Conservation (phyloP, 2,329 filamentous ascomycete genomes). For the Claviceps purpurea region DNA sequence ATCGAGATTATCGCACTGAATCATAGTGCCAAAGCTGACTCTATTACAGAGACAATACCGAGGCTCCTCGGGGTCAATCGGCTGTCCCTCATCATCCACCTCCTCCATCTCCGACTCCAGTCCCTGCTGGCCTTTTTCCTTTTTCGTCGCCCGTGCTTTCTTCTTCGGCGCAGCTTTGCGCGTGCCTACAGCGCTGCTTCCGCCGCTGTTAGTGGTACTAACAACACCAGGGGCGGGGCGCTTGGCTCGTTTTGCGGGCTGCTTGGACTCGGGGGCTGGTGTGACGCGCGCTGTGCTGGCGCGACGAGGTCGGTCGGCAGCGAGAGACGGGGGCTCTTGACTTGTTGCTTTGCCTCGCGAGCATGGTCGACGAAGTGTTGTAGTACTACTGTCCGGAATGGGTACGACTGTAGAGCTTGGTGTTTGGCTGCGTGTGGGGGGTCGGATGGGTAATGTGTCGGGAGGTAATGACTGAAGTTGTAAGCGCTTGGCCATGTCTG, state of each 20-base stretch:
- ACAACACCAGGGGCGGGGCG: constrained; percentile 61
- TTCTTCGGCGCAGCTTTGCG: constrained; percentile 56
- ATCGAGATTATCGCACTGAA: constrained; percentile 66
- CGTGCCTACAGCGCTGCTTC: constrained; percentile 56
- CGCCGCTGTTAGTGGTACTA: constrained; percentile 46
- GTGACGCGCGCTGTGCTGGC: constrained; percentile 45
- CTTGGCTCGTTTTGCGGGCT: constrained; percentile 45
- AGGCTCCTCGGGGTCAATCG: constrained; percentile 62
- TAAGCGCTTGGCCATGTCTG: constrained; percentile 27
- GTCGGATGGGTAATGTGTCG: constrained; percentile 9
- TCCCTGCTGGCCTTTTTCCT: constrained; percentile 28
- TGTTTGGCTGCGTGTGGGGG: constrained; percentile 21
- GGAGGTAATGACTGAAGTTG: constrained; percentile 18
- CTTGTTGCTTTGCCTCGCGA: constrained; percentile 41
- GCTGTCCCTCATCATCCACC: constrained; percentile 53
- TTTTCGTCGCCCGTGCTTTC: constrained; percentile 40
- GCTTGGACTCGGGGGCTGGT: constrained; percentile 34
- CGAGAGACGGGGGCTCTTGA: constrained; percentile 37
- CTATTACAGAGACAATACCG: constrained; percentile 68
- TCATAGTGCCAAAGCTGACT: constrained; percentile 73
- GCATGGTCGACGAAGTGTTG: constrained; percentile 28
- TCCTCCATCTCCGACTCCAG: constrained; percentile 38
- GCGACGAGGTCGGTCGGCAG: constrained; percentile 39
- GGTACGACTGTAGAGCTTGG: constrained; percentile 18
- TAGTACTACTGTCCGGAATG: constrained; percentile 22